A percentile compares a stretch with the other conserved stretches of the same genome.
phyloP scores from a whole-genome alignment of 1,284 basidiomycete species.

The Cronartium quercuum region DNA sequence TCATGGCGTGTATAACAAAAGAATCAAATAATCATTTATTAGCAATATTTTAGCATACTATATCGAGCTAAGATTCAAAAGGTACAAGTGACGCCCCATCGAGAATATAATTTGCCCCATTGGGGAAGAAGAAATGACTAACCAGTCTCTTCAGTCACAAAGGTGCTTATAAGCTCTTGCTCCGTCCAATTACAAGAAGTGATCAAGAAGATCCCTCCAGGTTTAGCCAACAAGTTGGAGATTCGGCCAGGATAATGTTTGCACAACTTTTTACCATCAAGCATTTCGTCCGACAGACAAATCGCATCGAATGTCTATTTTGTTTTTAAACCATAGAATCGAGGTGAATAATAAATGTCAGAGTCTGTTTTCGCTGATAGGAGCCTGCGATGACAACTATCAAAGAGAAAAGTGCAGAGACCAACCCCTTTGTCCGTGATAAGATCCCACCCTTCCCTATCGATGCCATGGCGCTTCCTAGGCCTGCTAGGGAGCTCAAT shows the following conservation, averaged over 20 bases:
- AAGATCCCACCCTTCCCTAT: constrained; percentile 20
- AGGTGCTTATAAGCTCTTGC: constrained; percentile 12
- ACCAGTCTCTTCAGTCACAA: constrained; percentile 8
- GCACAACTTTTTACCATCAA: constrained; percentile 1
- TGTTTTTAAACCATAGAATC: background rate
- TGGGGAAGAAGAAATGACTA: background rate
- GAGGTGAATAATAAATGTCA: background rate
- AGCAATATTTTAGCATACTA: background rate
- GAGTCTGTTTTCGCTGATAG: background rate
- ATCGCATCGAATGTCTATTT: constrained; percentile 37
- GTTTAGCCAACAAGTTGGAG: background rate
- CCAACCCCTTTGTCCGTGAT: constrained; percentile 36
- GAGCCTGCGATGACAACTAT: background rate
- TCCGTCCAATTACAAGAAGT: constrained; percentile 37
- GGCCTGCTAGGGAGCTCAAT: background rate
- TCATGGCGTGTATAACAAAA: background rate
- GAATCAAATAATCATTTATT: background rate
- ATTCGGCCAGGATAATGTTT: constrained; percentile 11
- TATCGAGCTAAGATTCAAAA: background rate
- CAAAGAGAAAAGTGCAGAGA: background rate
- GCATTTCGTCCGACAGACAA: constrained; percentile 6
- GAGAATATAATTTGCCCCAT: background rate
- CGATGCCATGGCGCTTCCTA: background rate
- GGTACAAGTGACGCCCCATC: background rate
- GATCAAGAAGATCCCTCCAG: constrained; percentile 18